Evolutionary conservation across 768 basidiomycete genomes (phyloP).

Genomic region (Candolleomyces aberdarensis): DNA sequence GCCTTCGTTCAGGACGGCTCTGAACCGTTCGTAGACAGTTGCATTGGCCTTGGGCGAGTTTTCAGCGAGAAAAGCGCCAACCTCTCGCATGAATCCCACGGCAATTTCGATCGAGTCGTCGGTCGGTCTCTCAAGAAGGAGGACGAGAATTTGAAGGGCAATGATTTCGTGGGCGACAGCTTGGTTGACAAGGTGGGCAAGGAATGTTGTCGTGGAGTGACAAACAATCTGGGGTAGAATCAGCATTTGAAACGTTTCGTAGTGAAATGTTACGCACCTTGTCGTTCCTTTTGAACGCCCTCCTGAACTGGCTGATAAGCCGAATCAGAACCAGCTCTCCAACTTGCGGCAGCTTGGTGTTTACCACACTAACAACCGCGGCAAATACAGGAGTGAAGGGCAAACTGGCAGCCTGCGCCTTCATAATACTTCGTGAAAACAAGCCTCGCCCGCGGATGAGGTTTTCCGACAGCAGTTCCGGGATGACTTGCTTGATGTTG

Average conservation of each 20-base stretch:
- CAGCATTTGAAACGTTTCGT: neutral
- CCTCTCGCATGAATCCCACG: slow-evolving; percentile 96
- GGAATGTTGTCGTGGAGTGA: slow-evolving; percentile 88
- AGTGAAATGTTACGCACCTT: slow-evolving; percentile 58
- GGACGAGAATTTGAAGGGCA: slow-evolving; percentile 90
- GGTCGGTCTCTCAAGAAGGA: slow-evolving; percentile 93
- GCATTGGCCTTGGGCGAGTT: slow-evolving; percentile 93
- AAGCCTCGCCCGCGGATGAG: slow-evolving; percentile 90
- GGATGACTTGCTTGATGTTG: slow-evolving; percentile 93
- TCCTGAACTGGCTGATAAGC: slow-evolving; percentile 91
- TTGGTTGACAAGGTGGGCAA: slow-evolving; percentile 92
- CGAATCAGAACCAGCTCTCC: slow-evolving; percentile 89
- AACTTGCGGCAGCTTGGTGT: slow-evolving; percentile 95
- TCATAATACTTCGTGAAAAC: slow-evolving; percentile 94
- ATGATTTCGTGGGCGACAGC: slow-evolving; percentile 91
- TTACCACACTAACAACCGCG: slow-evolving; percentile 89
- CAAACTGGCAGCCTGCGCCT: slow-evolving; percentile 94
- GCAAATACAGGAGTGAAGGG: slow-evolving; percentile 98
- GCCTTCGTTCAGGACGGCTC: slow-evolving; percentile 94
- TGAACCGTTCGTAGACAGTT: slow-evolving; percentile 94
- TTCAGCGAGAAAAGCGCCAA: slow-evolving; percentile 91
- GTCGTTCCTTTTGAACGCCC: slow-evolving; percentile 95
- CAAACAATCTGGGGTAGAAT: slow-evolving; percentile 69
- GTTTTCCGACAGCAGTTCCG: slow-evolving; percentile 91
- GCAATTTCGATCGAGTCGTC: slow-evolving; percentile 99